These are phyloP conservation scores for Saturnispora dispora DNA, from an alignment of 805 yeast species.

Conservation along the genomic window DNA sequence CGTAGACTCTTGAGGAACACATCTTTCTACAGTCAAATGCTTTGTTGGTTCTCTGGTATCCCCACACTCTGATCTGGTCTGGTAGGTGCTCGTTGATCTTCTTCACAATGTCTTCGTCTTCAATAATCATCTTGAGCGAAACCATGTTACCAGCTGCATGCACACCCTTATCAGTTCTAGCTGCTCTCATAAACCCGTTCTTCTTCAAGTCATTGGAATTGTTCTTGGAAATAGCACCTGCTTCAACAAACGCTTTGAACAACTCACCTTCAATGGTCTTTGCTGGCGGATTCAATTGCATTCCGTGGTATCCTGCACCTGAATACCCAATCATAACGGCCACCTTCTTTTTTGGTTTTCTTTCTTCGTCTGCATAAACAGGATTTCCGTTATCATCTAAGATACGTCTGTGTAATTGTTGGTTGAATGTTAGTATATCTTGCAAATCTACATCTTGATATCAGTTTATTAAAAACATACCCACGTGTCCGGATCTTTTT, in stretches of 20 bases:
- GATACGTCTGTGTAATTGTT: conserved; percentile 27
- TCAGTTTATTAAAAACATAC: conserved; percentile 34
- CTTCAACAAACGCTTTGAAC: conserved; percentile 70
- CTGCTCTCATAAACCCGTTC: conserved; percentile 78
- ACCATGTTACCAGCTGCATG: conserved; percentile 95
- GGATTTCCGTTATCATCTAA: conserved; percentile 59
- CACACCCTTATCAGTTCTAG: conserved; percentile 90
- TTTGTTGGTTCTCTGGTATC: conserved; percentile 78
- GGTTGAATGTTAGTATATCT: conserved; percentile 2
- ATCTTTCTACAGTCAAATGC: conserved; percentile 90
- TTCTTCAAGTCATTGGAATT: conserved; percentile 85
- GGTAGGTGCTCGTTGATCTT: conserved; percentile 75
- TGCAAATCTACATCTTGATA: not conserved
- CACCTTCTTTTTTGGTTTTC: conserved; percentile 81
- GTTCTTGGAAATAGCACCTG: conserved; percentile 83
- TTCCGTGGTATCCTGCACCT: conserved; percentile 94
- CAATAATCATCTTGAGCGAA: conserved; percentile 73
- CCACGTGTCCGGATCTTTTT: conserved; percentile 40
- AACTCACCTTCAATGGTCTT: conserved; percentile 87
- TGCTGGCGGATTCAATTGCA: conserved; percentile 86
- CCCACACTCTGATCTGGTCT: conserved; percentile 87
- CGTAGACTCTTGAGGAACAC: conserved; percentile 95
- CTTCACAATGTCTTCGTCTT: conserved; percentile 63
- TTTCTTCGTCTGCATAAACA: conserved; percentile 39
- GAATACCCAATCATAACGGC: conserved; percentile 90